Conservation (phyloP, 2,329 filamentous ascomycete species). For the Lasiodiplodia hormozganensis region DNA sequence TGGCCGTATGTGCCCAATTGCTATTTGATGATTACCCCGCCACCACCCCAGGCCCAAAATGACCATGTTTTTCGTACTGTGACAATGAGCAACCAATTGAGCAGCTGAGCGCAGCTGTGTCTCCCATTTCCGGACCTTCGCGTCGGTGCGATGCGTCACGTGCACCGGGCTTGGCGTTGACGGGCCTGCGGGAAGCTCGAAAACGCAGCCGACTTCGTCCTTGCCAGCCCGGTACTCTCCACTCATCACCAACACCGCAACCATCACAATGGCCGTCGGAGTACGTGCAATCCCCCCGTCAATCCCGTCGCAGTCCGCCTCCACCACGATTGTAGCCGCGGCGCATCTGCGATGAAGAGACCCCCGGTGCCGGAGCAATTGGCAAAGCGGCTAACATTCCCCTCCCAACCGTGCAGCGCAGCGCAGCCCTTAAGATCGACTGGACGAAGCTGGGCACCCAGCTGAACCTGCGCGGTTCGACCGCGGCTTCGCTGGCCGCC, state of each 20-base stretch:
- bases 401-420: slow-evolving; percentile 69
- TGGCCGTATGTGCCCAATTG: neutral
- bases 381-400: slow-evolving; percentile 38
- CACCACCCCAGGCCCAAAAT: neutral
- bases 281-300: slow-evolving; percentile 43
- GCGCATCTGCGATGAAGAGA: slow-evolving; percentile 37
- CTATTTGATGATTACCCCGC: neutral
- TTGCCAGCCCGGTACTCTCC: slow-evolving; percentile 54
- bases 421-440: slow-evolving; percentile 98
- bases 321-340: slow-evolving; percentile 32
- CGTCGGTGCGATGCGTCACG: slow-evolving; percentile 15
- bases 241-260: slow-evolving; percentile 44
- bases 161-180: slow-evolving; percentile 4
- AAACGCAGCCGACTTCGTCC: slow-evolving; percentile 35
- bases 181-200: slow-evolving; percentile 29
- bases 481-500: slow-evolving; percentile 84
- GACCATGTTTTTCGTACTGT: neutral
- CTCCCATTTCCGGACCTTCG: neutral
- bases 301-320: slow-evolving; percentile 18
- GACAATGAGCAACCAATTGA: neutral
- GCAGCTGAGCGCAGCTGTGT: neutral
- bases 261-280: slow-evolving; percentile 54
- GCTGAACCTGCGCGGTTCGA: slow-evolving; percentile 95
- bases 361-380: slow-evolving; percentile 21
- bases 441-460: slow-evolving; percentile 94